Conservation (phyloP, 768 basidiomycete genomes). For the Suillus sp. region DNA sequence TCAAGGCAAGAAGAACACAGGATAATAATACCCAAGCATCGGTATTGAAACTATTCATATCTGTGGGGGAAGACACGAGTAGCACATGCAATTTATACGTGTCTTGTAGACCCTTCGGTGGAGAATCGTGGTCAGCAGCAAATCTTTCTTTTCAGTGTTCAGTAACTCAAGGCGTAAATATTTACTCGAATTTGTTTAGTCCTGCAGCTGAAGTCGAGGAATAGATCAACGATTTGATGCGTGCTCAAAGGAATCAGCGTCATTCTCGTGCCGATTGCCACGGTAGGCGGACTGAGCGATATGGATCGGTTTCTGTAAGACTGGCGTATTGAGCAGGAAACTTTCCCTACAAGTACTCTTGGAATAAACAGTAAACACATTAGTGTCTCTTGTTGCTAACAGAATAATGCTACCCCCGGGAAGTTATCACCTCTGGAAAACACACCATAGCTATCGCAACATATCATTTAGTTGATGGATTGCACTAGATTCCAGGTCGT, state of each 20-base stretch:
- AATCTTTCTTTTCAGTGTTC: not conserved
- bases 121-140: not conserved
- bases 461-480: not conserved
- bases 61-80: not conserved
- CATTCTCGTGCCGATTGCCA: not conserved
- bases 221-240: slow-evolving; percentile 5
- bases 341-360: not conserved
- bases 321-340: not conserved
- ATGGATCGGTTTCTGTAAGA: not conserved
- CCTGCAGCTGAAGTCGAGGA: not conserved
- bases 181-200: not conserved
- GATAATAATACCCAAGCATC: not conserved
- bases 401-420: not conserved
- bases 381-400: not conserved
- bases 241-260: not conserved
- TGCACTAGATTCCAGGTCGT: not conserved
- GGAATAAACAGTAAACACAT: not conserved
- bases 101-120: not conserved
- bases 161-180: not conserved
- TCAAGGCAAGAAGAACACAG: not conserved
- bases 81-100: not conserved
- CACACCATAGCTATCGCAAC: not conserved
- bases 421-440: not conserved
- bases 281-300: not conserved
- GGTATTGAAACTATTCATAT: not conserved